These are phyloP conservation scores for Trichomonascaceae sp. DNA, from an alignment of 1,139 yeast genomes.

Conservation along the genomic window DNA sequence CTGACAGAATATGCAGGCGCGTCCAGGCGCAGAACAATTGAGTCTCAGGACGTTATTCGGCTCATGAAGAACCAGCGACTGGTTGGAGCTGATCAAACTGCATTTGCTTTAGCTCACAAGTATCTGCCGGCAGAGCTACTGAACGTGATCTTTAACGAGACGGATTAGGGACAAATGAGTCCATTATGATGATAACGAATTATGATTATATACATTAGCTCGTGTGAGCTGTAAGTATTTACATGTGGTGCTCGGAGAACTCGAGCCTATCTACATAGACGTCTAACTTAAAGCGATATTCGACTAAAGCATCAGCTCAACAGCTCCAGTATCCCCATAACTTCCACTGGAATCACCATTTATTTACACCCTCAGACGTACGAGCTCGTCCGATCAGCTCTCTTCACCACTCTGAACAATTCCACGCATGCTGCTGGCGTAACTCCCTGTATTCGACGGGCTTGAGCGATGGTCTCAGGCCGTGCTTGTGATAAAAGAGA, in stretches of 20 bases:
- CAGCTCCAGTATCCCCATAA: background rate
- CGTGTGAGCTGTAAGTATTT: background rate
- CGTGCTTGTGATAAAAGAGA: conserved; percentile 63
- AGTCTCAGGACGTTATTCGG: conserved; percentile 26
- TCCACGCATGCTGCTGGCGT: conserved; percentile 56
- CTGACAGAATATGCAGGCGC: conserved; percentile 28
- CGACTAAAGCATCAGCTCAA: too few relatives aligned
- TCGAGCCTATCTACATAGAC: too few relatives aligned
- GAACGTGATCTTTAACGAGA: conserved; percentile 15
- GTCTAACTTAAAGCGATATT: too few relatives aligned
- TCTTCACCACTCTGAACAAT: conserved; percentile 26
- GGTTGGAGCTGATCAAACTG: conserved; percentile 12
- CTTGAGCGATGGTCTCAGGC: conserved; percentile 91
- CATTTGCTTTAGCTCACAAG: conserved; percentile 24
- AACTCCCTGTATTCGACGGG: conserved; percentile 87
- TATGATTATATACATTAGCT: background rate
- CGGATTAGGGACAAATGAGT: too few relatives aligned
- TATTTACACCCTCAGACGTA: background rate
- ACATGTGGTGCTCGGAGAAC: background rate
- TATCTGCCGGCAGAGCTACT: conserved; percentile 28
- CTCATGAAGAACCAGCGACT: conserved; percentile 26
- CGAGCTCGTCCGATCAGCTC: background rate
- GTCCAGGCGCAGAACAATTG: conserved; percentile 27
- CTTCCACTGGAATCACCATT: background rate
- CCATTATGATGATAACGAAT: background rate